Percentiles rank a stretch among this genome's conserved stretches.
Evolutionary conservation across 2,329 filamentous ascomycete genomes (phyloP).

Genomic region (Aureobasidium sp.): DNA sequence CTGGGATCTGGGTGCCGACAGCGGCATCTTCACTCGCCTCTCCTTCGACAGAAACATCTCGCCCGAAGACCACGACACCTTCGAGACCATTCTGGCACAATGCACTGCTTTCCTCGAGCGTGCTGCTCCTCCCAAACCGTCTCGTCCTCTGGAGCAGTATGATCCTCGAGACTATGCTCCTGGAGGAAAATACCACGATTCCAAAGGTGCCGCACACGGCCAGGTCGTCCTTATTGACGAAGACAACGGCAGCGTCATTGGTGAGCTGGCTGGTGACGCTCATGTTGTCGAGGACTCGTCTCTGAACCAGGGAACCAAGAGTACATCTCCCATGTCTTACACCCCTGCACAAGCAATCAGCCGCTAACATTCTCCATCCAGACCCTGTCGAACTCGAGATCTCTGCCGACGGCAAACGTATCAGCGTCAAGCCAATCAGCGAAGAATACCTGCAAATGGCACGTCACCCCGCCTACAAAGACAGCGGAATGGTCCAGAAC

Average conservation of each 20-base stretch:
- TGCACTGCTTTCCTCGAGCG: conserved; percentile 93
- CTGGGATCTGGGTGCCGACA: conserved; percentile 85
- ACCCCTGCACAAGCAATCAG: neutral
- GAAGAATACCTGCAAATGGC: conserved; percentile 69
- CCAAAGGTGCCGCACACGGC: conserved; percentile 50
- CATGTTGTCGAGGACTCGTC: conserved; percentile 69
- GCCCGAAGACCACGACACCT: conserved; percentile 91
- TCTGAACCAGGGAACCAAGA: conserved; percentile 83
- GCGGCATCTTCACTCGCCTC: conserved; percentile 85
- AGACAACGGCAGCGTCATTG: conserved; percentile 91
- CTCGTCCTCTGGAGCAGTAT: conserved; percentile 46
- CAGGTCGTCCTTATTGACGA: conserved; percentile 92
- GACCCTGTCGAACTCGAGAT: conserved; percentile 76
- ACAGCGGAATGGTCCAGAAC: conserved; percentile 77
- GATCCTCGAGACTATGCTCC: conserved; percentile 75
- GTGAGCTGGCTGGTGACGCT: conserved; percentile 78
- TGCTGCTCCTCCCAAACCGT: conserved; percentile 52
- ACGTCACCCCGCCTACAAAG: conserved; percentile 84
- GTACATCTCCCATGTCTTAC: conserved; percentile 43
- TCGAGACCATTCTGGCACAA: conserved; percentile 95
- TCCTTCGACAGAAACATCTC: conserved; percentile 69
- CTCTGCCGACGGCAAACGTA: conserved; percentile 60
- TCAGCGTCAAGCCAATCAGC: conserved; percentile 60
- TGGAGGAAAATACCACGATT: conserved; percentile 51
- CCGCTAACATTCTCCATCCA: conserved; percentile 31